A percentile compares a stretch with the other conserved stretches of the same genome.
Conservation (phyloP, 768 basidiomycete genomes). For the Mycena kentingensis region DNA sequence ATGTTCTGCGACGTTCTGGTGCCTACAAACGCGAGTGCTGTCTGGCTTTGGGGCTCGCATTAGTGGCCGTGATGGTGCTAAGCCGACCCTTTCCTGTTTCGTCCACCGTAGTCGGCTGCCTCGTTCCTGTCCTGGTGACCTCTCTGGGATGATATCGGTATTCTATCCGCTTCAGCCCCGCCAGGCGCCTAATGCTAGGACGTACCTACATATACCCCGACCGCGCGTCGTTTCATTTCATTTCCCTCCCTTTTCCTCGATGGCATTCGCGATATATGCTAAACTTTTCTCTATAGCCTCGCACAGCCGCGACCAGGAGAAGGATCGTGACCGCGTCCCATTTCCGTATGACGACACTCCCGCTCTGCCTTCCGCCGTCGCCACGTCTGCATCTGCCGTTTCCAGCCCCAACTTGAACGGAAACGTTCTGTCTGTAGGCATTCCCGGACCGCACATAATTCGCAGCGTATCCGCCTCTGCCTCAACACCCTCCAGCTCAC, state of each 20-base stretch:
- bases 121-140: background rate
- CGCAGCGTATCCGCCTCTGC: background rate
- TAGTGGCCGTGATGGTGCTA: background rate
- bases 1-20: no score
- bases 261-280: background rate
- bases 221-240: background rate
- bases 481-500: conserved; percentile 6
- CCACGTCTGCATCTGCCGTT: background rate
- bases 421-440: background rate
- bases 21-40: no score
- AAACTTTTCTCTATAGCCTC: conserved; percentile 5
- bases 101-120: background rate
- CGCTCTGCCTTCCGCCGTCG: conserved; percentile 4
- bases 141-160: background rate
- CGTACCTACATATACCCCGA: background rate
- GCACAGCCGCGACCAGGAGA: conserved; percentile 20
- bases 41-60: no score
- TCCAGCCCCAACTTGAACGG: background rate
- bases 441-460: background rate
- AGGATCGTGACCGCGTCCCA: conserved; percentile 2
- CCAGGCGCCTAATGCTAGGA: background rate
- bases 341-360: conserved; percentile 13
- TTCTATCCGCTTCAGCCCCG: conserved; percentile 1
- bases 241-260: background rate
- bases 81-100: background rate